Percentiles rank a stretch among this genome's conserved stretches.
phyloP scores from a whole-genome alignment of 2,329 filamentous ascomycete genomes.

The Scedosporium minutisporum region DNA sequence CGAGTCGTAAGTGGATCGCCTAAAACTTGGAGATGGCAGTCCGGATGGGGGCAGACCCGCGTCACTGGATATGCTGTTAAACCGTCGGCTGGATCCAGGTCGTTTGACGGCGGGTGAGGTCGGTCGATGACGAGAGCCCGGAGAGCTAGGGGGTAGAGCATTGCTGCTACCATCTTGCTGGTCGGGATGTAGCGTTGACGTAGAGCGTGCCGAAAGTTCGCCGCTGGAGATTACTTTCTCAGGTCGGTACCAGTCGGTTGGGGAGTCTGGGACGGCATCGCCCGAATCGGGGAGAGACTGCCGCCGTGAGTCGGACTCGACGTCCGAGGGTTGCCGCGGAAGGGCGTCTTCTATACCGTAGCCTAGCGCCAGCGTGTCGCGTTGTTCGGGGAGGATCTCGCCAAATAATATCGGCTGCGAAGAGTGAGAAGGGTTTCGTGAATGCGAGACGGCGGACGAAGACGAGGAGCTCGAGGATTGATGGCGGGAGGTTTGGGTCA shows the following conservation, averaged over 20 bases:
- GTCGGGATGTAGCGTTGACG: conserved; percentile 19
- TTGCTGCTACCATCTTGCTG: not conserved
- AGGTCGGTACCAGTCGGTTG: conserved; percentile 6
- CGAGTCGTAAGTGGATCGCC: conserved; percentile 31
- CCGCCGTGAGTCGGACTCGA: not conserved
- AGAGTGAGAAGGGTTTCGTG: conserved; percentile 2
- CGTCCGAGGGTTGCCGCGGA: not conserved
- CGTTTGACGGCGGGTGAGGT: not conserved
- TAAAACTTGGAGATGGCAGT: conserved; percentile 43
- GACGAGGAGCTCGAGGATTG: conserved; percentile 16
- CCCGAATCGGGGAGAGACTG: not conserved
- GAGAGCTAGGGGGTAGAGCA: not conserved
- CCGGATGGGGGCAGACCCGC: conserved; percentile 43
- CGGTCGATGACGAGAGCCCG: not conserved
- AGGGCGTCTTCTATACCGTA: conserved; percentile 47
- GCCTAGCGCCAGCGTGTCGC: conserved; percentile 40
- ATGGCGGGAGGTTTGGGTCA: conserved; percentile 28
- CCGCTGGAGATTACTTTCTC: conserved; percentile 6
- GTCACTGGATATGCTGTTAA: conserved; percentile 30
- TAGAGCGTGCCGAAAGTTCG: conserved; percentile 20
- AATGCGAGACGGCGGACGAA: conserved; percentile 9
- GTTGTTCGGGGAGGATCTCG: conserved; percentile 56
- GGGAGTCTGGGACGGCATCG: not conserved
- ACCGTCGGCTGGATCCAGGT: not conserved
- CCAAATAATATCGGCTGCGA: conserved; percentile 53